A percentile compares a stretch with the other conserved stretches of the same genome.
Conservation (phyloP, 2,329 filamentous ascomycete species). For the Monosporascus sp. region DNA sequence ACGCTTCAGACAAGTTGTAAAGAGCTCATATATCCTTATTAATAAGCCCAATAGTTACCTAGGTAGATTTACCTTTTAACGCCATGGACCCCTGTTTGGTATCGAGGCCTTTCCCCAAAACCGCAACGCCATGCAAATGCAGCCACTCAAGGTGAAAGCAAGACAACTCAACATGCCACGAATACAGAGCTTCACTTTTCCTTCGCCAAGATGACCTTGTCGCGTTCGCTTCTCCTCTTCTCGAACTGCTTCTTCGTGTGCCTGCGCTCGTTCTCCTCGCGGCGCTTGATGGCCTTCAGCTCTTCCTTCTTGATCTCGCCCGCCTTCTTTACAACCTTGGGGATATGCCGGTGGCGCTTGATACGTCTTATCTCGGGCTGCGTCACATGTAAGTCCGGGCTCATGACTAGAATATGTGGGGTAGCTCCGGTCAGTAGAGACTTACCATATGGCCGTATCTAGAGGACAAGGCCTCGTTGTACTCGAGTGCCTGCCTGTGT, state of each 20-base stretch:
- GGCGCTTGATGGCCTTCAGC: conserved; percentile 77
- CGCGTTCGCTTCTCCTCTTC: conserved; percentile 70
- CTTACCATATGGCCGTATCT: conserved; percentile 79
- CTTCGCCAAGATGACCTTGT: conserved; percentile 81
- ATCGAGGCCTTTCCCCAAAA: conserved; percentile 16
- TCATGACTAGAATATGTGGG: neutral
- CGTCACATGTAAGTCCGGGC: conserved; percentile 8
- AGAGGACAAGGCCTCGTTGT: conserved; percentile 77
- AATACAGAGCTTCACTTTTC: conserved; percentile 39
- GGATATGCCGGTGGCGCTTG: conserved; percentile 82
- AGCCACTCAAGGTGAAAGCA: conserved; percentile 2
- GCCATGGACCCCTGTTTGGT: conserved; percentile 7
- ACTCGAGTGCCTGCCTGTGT: conserved; percentile 84
- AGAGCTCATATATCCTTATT: too few species aligned
- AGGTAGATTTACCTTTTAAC: conserved; percentile 1
- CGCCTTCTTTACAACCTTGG: conserved; percentile 92
- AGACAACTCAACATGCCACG: neutral
- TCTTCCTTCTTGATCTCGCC: conserved; percentile 91
- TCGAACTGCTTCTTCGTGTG: conserved; percentile 80
- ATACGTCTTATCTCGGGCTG: conserved; percentile 84
- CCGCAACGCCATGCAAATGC: conserved; percentile 21
- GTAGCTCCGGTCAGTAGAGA: neutral
- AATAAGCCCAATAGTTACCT: too few species aligned
- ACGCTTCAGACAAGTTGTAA: too few species aligned
- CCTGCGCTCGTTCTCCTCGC: conserved; percentile 89